Conservation (phyloP, 208 protist species). For the Trypanosoma vivax region DNA sequence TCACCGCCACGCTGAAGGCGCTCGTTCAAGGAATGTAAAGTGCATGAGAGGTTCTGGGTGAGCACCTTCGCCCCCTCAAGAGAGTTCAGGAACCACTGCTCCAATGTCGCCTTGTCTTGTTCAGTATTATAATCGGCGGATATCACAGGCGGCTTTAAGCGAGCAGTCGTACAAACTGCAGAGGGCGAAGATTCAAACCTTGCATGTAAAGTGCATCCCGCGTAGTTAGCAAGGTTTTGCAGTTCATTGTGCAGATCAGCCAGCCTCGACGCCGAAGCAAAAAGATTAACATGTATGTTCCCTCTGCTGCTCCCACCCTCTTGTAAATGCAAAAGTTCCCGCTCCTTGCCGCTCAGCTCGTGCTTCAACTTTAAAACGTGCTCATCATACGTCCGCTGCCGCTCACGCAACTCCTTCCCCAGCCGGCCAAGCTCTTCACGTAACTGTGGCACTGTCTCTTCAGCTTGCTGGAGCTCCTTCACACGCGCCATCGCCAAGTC, state of each 20-base stretch:
- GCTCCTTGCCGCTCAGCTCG: constrained; percentile 7
- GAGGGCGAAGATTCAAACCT: neutral
- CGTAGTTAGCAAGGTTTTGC: constrained; percentile 1
- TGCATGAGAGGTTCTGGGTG: constrained; percentile 1
- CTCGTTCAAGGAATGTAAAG: constrained; percentile 7
- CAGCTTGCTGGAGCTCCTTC: neutral
- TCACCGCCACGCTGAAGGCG: neutral
- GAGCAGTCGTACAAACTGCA: neutral
- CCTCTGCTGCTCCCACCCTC: constrained; percentile 6
- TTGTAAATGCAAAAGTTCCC: constrained; percentile 7
- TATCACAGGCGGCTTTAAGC: constrained; percentile 6
- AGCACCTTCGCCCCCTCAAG: constrained; percentile 8
- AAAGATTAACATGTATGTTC: constrained; percentile 4
- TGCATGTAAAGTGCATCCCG: neutral
- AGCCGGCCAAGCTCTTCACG: neutral
- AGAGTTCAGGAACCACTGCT: constrained; percentile 11
- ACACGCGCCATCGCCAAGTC: constrained; percentile 58
- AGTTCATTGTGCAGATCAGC: constrained; percentile 14
- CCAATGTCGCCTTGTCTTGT: neutral
- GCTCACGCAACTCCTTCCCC: constrained; percentile 5
- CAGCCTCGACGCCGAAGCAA: constrained; percentile 6
- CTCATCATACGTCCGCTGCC: constrained; percentile 13
- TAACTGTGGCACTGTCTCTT: neutral
- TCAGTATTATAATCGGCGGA: neutral
- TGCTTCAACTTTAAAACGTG: constrained; percentile 3